Evolutionary conservation across 1,284 basidiomycete genomes (phyloP).

Genomic region (Rhodotorula sp.): DNA sequence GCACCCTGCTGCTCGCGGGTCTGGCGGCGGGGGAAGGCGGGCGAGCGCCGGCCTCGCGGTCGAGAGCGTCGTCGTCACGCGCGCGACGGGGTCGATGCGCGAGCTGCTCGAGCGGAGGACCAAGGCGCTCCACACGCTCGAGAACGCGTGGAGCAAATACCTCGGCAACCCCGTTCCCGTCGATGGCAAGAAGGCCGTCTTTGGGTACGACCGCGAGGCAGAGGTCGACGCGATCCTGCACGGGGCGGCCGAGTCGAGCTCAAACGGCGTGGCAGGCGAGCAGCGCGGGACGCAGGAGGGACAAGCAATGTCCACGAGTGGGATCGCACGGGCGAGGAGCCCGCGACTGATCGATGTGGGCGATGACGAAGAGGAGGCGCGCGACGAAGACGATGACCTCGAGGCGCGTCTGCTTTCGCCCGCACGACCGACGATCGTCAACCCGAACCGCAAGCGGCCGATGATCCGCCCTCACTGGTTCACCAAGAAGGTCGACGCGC

Average conservation of each 20-base stretch:
- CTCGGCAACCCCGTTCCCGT: constrained; percentile 87
- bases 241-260: neutral
- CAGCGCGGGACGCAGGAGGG: neutral
- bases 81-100: constrained; percentile 76
- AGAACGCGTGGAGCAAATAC: constrained; percentile 82
- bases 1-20: constrained; percentile 7
- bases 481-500: constrained; percentile 71
- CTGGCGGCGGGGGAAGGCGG: constrained; percentile 46
- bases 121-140: constrained; percentile 71
- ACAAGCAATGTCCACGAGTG: constrained; percentile 15
- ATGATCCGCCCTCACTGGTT: constrained; percentile 69
- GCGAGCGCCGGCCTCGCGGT: constrained; percentile 64
- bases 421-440: constrained; percentile 57
- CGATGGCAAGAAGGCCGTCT: constrained; percentile 65
- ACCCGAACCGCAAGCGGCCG: constrained; percentile 70
- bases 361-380: constrained; percentile 7
- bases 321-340: neutral
- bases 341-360: constrained; percentile 25
- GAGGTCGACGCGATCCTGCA: constrained; percentile 41
- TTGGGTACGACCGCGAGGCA: constrained; percentile 57
- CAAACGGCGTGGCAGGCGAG: constrained; percentile 21
- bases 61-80: constrained; percentile 84
- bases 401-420: constrained; percentile 34
- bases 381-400: constrained; percentile 28
- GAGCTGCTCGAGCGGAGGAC: constrained; percentile 74